A percentile compares a stretch with the other conserved stretches of the same genome.
Evolutionary conservation across 2,329 filamentous ascomycete genomes (phyloP).

Genomic region (Chalaropsis ovoidea): DNA sequence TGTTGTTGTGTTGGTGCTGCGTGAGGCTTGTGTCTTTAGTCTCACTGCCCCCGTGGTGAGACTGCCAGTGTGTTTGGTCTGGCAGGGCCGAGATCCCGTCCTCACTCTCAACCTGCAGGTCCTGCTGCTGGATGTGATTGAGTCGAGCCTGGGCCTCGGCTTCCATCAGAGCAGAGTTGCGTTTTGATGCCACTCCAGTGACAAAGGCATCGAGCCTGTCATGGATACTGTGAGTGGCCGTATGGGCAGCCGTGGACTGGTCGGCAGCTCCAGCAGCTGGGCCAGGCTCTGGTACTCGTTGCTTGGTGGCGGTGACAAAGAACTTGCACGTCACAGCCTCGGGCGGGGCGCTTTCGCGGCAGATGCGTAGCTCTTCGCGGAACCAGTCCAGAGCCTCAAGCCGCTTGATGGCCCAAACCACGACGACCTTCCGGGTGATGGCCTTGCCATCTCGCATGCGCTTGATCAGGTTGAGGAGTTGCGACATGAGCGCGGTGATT

Average conservation of each 20-base stretch:
- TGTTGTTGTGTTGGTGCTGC: not conserved
- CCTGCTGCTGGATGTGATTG: constrained; percentile 65
- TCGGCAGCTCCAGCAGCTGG: constrained; percentile 32
- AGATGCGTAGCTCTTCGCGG: constrained; percentile 85
- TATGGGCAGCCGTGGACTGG: constrained; percentile 35
- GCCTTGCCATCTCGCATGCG: constrained; percentile 91
- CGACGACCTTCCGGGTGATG: constrained; percentile 78
- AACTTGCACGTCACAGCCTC: constrained; percentile 89
- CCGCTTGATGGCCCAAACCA: constrained; percentile 87
- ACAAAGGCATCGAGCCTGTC: constrained; percentile 83
- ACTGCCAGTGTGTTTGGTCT: constrained; percentile 37
- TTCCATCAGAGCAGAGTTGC: constrained; percentile 72
- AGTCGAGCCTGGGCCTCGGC: constrained; percentile 72
- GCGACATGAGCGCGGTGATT: constrained; percentile 85
- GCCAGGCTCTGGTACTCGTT: constrained; percentile 16
- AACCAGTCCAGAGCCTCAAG: constrained; percentile 97
- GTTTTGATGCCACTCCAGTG: constrained; percentile 74
- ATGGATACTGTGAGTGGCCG: constrained; percentile 66
- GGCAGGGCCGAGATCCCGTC: constrained; percentile 77
- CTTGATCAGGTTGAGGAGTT: constrained; percentile 88
- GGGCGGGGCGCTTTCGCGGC: constrained; percentile 76
- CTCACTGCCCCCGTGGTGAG: not conserved
- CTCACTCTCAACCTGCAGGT: constrained; percentile 71
- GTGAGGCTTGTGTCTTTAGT: not conserved
- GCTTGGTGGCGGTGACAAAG: constrained; percentile 72